Evolutionary conservation across 441 rosid species (phyloP), one percentile per base, ranked within the genome.

Genomic region (Isatis lusitanica): DNA sequence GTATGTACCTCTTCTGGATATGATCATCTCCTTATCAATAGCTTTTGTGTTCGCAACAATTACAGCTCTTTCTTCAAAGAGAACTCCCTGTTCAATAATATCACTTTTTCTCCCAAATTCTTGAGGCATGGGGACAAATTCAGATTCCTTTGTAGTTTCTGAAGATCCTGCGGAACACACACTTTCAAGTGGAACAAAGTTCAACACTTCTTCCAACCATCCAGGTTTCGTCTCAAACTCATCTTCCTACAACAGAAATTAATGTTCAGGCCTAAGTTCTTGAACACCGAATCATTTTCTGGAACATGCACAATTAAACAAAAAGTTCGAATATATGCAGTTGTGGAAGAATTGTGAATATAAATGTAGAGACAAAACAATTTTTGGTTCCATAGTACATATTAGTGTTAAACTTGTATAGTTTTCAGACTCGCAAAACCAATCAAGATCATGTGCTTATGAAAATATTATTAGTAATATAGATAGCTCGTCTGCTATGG

Each of bases 1-100:
- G 72, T 95, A 92, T 16, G 94, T 84, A 73, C 88, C 81, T 85
- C 98, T 88, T 83, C 96, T 86, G 71, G 96, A 91, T 63, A 86
- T 78, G 72, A 89, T 85, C 98, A 90, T 90, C 81, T 85, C 97
- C 78, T 88, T 88, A 30, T 85, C 90, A 78, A 85, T 66, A 83
- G 64, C 84, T 84, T 84, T 91, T 61, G 97, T 89, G 83, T 96
- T 93, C 82, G 90, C 88, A 63, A 96, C 75, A 75, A 93, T 76
- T 58, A 86, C 83, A 2, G 78, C 76, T 39, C 74, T 82, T 47
- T 88, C 82, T 69, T 67, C 78, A 74, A 79, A 71, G 30, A 50
- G 43, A 80, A 70, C 56, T 70, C 74, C 48, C 58, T 55, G 81
- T 74, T 77, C 81, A 73, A 44, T 68, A 50, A 74, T 75, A 70